A percentile compares a stretch with the other conserved stretches of the same genome.
Evolutionary conservation across 495 filamentous ascomycete genomes (phyloP).

Genomic region (Penicillium goetzii): DNA sequence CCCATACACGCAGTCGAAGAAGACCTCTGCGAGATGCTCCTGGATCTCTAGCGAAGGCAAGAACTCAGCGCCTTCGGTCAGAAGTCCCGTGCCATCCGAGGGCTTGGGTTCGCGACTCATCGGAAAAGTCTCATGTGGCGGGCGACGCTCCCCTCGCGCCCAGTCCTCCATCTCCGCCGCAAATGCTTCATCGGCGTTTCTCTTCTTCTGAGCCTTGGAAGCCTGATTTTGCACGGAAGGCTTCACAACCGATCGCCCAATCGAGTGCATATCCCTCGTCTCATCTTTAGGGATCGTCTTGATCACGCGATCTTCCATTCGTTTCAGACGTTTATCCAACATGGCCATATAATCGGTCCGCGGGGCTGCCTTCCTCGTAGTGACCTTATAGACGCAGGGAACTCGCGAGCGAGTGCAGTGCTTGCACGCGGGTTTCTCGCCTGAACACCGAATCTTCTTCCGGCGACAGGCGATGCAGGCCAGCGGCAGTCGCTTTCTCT

Average conservation of each 20-base stretch:
- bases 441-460: slow-evolving; percentile 98
- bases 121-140: slow-evolving; percentile 55
- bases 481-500: slow-evolving; percentile 88
- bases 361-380: slow-evolving; percentile 91
- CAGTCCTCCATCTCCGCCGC: slow-evolving; percentile 80
- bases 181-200: slow-evolving; percentile 88
- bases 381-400: slow-evolving; percentile 98
- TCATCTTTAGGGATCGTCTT: slow-evolving; percentile 92
- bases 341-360: slow-evolving; percentile 99
- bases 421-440: slow-evolving; percentile 96
- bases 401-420: slow-evolving; percentile 93
- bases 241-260: slow-evolving; percentile 78
- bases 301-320: slow-evolving; percentile 98
- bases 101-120: slow-evolving; percentile 62
- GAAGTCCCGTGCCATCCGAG: slow-evolving; percentile 68
- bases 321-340: slow-evolving; percentile 88
- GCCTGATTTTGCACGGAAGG: slow-evolving; percentile 67
- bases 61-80: slow-evolving; percentile 80
- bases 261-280: slow-evolving; percentile 56
- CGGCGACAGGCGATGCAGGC: slow-evolving; percentile 95
- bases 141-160: slow-evolving; percentile 61
- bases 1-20: slow-evolving; percentile 95
- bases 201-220: slow-evolving; percentile 72
- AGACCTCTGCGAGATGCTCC: slow-evolving; percentile 91
- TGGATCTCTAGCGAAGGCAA: slow-evolving; percentile 88